A percentile compares a stretch with the other conserved stretches of the same genome.
These are phyloP conservation scores for Pseudocercospora fijiensis DNA, from an alignment of 2,329 filamentous ascomycete genomes.

Conservation along the genomic window DNA sequence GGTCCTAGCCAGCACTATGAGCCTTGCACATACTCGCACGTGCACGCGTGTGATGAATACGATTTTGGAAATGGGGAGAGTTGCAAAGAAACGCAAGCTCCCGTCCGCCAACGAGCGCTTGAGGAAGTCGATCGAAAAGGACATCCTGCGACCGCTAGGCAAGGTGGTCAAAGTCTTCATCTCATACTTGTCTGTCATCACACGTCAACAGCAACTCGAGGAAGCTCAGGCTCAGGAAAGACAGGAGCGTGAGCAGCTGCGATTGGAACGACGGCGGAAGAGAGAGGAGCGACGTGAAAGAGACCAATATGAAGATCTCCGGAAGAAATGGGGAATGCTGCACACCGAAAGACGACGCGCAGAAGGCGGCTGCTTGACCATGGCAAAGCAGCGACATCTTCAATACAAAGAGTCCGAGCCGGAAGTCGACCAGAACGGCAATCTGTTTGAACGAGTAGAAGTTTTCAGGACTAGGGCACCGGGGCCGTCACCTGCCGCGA, in stretches of 20 bases:
- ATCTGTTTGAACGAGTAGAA: conserved; percentile 41
- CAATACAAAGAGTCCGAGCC: conserved; percentile 14
- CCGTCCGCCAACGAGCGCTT: conserved; percentile 18
- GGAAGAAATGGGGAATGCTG: conserved; percentile 28
- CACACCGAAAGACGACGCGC: conserved; percentile 27
- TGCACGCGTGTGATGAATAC: conserved; percentile 21
- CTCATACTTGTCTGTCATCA: conserved; percentile 5
- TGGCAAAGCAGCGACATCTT: conserved; percentile 28
- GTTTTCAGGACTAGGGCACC: conserved; percentile 36
- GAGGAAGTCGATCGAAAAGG: conserved; percentile 23
- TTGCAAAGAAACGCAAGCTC: conserved; percentile 20
- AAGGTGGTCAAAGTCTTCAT: conserved; percentile 19
- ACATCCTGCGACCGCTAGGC: conserved; percentile 23
- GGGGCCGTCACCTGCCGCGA: conserved; percentile 31
- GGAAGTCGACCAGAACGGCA: conserved; percentile 43
- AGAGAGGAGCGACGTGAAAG: conserved; percentile 9
- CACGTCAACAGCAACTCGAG: neutral
- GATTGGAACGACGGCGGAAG: conserved; percentile 4
- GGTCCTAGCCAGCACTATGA: neutral
- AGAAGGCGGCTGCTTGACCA: conserved; percentile 17
- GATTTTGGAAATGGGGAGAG: conserved; percentile 23
- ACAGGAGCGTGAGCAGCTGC: neutral
- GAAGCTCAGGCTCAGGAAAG: neutral
- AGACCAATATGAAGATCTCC: conserved; percentile 1
- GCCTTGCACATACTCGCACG: conserved; percentile 20